Percentiles rank a stretch among this genome's conserved stretches.
Evolutionary conservation across 2,329 filamentous ascomycete genomes (phyloP).

Genomic region (Elsinoe batatas): DNA sequence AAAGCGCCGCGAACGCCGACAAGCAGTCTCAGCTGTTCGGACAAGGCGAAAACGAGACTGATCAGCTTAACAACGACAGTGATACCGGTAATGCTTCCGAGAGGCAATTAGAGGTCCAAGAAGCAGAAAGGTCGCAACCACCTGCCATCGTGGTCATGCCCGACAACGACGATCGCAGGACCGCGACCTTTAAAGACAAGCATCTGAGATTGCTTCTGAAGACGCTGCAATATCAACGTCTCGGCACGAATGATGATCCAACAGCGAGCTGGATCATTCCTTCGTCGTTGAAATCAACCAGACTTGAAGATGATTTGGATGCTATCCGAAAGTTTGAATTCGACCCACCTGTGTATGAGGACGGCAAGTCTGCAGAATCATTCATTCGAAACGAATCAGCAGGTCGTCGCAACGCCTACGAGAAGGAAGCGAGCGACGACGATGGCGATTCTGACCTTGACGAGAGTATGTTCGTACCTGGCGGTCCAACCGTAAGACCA

Average conservation of each 20-base stretch:
- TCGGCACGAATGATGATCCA: constrained; percentile 58
- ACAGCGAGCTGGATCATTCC: constrained; percentile 75
- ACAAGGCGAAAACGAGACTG: constrained; percentile 24
- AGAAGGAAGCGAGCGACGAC: constrained; percentile 13
- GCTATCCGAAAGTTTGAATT: constrained; percentile 70
- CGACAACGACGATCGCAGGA: constrained; percentile 55
- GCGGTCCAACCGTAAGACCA: constrained; percentile 52
- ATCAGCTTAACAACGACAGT: neutral
- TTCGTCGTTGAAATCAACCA: constrained; percentile 50
- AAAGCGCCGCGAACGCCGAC: constrained; percentile 13
- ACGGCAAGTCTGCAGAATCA: constrained; percentile 63
- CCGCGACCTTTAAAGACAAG: constrained; percentile 79
- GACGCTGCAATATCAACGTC: constrained; percentile 58
- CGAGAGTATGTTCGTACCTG: constrained; percentile 58
- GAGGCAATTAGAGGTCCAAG: neutral
- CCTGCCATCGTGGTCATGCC: constrained; percentile 50
- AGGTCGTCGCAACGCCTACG: constrained; percentile 19
- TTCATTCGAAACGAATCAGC: constrained; percentile 64
- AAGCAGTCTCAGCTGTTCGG: constrained; percentile 17
- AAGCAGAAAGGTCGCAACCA: constrained; percentile 27
- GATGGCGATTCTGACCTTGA: constrained; percentile 20
- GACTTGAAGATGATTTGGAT: constrained; percentile 59
- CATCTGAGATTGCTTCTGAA: constrained; percentile 77
- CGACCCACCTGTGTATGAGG: constrained; percentile 65
- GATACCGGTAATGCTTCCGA: neutral